Conservation (phyloP, 1,284 basidiomycete species). For the Malassezia japonica region DNA sequence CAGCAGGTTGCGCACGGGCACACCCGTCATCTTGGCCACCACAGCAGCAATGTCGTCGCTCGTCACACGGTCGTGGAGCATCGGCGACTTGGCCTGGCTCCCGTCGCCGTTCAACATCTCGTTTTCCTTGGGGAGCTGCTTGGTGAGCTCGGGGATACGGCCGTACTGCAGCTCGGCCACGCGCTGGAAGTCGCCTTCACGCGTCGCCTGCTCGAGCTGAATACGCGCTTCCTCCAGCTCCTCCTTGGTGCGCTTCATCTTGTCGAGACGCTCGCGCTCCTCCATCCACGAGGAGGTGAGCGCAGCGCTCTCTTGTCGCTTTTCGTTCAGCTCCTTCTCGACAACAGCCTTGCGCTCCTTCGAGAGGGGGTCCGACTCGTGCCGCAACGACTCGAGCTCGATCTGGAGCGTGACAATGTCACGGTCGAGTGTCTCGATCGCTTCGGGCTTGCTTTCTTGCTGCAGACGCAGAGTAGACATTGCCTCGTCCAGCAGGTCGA, state of each 20-base stretch:
- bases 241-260: slow-evolving; percentile 68
- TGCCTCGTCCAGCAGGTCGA: slow-evolving; percentile 39
- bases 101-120: slow-evolving; percentile 33
- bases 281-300: slow-evolving; percentile 64
- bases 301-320: slow-evolving; percentile 37
- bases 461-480: slow-evolving; percentile 69
- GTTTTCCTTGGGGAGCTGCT: slow-evolving; percentile 65
- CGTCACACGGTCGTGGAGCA: slow-evolving; percentile 77
- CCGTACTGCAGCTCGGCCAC: slow-evolving; percentile 73
- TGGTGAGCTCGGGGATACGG: slow-evolving; percentile 70
- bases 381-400: slow-evolving; percentile 78
- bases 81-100: slow-evolving; percentile 29
- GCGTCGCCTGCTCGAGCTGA: slow-evolving; percentile 75
- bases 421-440: slow-evolving; percentile 70
- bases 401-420: slow-evolving; percentile 72
- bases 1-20: slow-evolving; percentile 76
- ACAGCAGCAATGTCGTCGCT: slow-evolving; percentile 79
- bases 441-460: slow-evolving; percentile 80
- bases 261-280: slow-evolving; percentile 67
- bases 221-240: slow-evolving; percentile 73
- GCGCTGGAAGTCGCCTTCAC: slow-evolving; percentile 66
- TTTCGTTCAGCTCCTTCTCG: slow-evolving; percentile 49
- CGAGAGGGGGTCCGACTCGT: slow-evolving; percentile 73
- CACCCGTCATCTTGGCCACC: slow-evolving; percentile 72
- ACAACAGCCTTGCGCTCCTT: slow-evolving; percentile 62